These are phyloP conservation scores for Sclerotinia sclerotiorum DNA, from an alignment of 2,329 filamentous ascomycete genomes.

Conservation along the genomic window DNA sequence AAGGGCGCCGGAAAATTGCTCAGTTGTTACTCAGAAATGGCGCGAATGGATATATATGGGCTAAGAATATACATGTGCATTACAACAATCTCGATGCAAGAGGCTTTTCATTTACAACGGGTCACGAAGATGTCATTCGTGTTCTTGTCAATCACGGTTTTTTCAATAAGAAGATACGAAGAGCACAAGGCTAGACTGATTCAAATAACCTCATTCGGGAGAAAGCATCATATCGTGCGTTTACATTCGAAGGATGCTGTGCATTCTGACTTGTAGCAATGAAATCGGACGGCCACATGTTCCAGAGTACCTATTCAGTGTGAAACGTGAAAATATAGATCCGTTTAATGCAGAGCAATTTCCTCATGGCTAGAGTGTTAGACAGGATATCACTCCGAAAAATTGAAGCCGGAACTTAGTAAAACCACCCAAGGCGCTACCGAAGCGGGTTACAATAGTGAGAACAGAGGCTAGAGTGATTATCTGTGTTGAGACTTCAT, in stretches of 20 bases:
- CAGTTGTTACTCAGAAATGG: background rate
- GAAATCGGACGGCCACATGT: background rate
- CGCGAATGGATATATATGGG: background rate
- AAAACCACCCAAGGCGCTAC: too few species aligned
- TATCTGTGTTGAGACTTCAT: too few species aligned
- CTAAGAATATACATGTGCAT: background rate
- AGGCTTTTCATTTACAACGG: background rate
- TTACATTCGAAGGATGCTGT: background rate
- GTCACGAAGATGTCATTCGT: background rate
- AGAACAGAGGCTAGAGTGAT: too few species aligned
- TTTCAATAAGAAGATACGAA: background rate
- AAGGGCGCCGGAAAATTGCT: background rate
- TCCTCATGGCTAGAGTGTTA: background rate
- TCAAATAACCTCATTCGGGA: background rate
- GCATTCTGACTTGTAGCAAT: background rate
- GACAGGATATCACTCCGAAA: too few species aligned
- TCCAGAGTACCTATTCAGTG: background rate
- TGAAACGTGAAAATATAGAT: too few species aligned
- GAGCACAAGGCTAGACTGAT: background rate
- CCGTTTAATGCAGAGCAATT: background rate
- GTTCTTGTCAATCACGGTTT: background rate
- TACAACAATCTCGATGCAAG: background rate
- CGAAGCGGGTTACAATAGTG: too few species aligned
- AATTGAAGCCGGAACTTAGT: too few species aligned
- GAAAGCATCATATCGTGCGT: background rate